Evolutionary conservation across 2,329 filamentous ascomycete genomes (phyloP).

Genomic region (Neofusicoccum parvum): DNA sequence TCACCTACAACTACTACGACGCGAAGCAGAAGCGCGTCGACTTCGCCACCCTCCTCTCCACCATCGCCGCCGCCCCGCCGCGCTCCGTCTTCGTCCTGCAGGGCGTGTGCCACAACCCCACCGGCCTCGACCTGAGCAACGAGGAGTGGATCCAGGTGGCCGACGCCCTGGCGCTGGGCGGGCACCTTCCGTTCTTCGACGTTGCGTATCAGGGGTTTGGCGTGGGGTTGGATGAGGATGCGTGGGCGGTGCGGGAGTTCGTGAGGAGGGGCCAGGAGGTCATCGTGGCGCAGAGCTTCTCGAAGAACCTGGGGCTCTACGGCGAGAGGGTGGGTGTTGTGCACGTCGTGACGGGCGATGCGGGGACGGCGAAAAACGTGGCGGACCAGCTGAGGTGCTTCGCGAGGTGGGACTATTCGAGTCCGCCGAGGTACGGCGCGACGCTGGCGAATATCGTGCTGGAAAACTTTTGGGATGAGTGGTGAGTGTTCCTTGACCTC

Average conservation of each 20-base stretch:
- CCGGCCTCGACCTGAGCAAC: conserved; percentile 35
- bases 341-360: conserved; percentile 28
- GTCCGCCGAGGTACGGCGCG: conserved; percentile 33
- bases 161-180: conserved; percentile 24
- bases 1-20: conserved; percentile 37
- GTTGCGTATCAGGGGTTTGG: conserved; percentile 44
- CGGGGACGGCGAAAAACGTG: conserved; percentile 26
- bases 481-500: conserved; percentile 10
- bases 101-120: conserved; percentile 44
- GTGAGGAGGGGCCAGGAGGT: conserved; percentile 33
- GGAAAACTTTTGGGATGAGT: conserved; percentile 22
- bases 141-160: conserved; percentile 37
- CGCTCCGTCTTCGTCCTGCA: conserved; percentile 41
- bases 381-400: conserved; percentile 33
- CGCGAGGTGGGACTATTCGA: conserved; percentile 34
- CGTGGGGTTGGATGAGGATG: conserved; percentile 37
- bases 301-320: conserved; percentile 45
- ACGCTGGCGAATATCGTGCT: conserved; percentile 31
- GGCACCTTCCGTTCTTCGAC: conserved; percentile 40
- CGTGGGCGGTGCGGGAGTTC: conserved; percentile 33
- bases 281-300: conserved; percentile 41
- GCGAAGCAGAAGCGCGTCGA: conserved; percentile 29
- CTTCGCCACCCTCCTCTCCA: conserved; percentile 30
- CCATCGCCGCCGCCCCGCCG: conserved; percentile 29
- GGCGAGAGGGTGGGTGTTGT: conserved; percentile 40